These are phyloP conservation scores for Coccomyxa sp. DNA, from an alignment of 139 green algal genomes.

Conservation along the genomic window DNA sequence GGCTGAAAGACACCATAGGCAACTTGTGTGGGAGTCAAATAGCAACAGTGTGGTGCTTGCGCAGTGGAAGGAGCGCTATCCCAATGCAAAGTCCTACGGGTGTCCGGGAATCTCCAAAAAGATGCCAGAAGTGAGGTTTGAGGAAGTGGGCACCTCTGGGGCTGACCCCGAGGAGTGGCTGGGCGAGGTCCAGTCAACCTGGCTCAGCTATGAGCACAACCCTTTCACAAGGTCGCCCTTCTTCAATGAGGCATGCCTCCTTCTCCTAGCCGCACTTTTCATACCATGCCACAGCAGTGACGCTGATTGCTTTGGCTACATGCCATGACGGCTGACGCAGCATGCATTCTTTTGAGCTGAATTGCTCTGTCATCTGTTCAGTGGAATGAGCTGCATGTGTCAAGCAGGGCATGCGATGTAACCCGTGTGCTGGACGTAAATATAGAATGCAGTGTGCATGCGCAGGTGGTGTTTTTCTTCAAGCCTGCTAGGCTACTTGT, in stretches of 20 bases:
- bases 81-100: constrained; percentile 34
- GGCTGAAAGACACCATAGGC: too few species aligned
- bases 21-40: too few species aligned
- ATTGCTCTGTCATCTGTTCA: neutral
- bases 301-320: neutral
- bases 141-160: constrained; percentile 18
- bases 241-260: constrained; percentile 53
- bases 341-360: neutral
- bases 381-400: too few species aligned
- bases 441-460: neutral
- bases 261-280: neutral
- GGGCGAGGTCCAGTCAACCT: constrained; percentile 35
- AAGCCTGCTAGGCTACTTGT: neutral
- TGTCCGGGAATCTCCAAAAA: constrained; percentile 42
- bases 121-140: constrained; percentile 28
- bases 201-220: constrained; percentile 44
- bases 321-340: constrained; percentile 1
- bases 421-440: too few species aligned
- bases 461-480: constrained; percentile 17
- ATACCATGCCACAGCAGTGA: neutral
- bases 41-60: too few species aligned
- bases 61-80: constrained; percentile 54
- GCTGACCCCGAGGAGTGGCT: constrained; percentile 31
- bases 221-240: constrained; percentile 48
- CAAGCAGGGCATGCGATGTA: too few species aligned